These are phyloP conservation scores for sweet orange (Citrus sinensis) DNA, from an alignment of 345 rosid genomes.

Conservation along the genomic window DVS_A1.0 CM039163.1:52243501-52244000, in stretches of 20 bases:
- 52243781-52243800: neutral
- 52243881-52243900: neutral
- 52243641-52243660: conserved; percentile 38
- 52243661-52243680: neutral
- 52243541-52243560: conserved; percentile 82
- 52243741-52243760: neutral
- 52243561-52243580: conserved; percentile 77
- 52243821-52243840: neutral
- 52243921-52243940: neutral
- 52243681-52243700: neutral
- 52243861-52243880: neutral
- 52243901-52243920: neutral
- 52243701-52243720: neutral
- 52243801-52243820: neutral
- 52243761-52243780: neutral
- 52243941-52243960: neutral
- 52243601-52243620: conserved; percentile 22
- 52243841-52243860: neutral
- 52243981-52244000: neutral
- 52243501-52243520: conserved; percentile 80
- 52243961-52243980: neutral
- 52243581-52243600: conserved; percentile 28
- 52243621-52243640: conserved; percentile 40
- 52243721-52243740: neutral
- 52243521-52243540: conserved; percentile 86